Evolutionary conservation across 331 rosid species (phyloP).

Genomic region (Quercus lobata): DNA sequence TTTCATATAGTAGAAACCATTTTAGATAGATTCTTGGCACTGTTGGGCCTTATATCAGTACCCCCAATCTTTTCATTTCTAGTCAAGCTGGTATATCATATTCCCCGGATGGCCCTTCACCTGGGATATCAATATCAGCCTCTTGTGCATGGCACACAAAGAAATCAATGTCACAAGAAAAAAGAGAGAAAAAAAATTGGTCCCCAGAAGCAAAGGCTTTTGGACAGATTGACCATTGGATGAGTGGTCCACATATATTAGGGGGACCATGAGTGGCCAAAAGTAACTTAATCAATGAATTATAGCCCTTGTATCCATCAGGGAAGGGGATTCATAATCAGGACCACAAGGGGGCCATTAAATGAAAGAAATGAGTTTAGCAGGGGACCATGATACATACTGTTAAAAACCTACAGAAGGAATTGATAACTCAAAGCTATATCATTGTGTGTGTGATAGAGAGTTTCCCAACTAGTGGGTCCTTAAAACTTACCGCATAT

Average conservation of each 20-base stretch:
- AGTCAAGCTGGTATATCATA: not conserved
- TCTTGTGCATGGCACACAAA: slow-evolving; percentile 9
- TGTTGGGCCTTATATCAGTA: no score
- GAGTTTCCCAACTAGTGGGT: slow-evolving; percentile 34
- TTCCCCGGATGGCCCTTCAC: slow-evolving; percentile 1
- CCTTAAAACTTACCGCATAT: slow-evolving; percentile 13
- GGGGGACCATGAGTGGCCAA: slow-evolving; percentile 35
- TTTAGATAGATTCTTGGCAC: no score
- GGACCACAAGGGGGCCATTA: slow-evolving; percentile 24
- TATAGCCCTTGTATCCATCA: slow-evolving; percentile 27
- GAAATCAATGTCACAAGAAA: slow-evolving; percentile 20
- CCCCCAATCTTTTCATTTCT: no score
- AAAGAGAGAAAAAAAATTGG: slow-evolving; percentile 1
- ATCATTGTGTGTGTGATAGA: slow-evolving; percentile 22
- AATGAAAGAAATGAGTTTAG: slow-evolving; percentile 14
- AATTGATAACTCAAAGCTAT: slow-evolving; percentile 42
- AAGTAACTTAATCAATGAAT: slow-evolving; percentile 36
- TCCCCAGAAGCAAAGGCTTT: slow-evolving; percentile 12
- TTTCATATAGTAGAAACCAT: not conserved
- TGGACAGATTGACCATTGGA: slow-evolving; percentile 3
- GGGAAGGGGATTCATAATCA: not conserved
- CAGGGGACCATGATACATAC: slow-evolving; percentile 24
- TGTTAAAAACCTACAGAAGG: slow-evolving; percentile 31
- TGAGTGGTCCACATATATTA: slow-evolving; percentile 30
- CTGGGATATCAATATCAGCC: slow-evolving; percentile 9